Base-by-base conservation (phyloP, 108 stramenopile genomes). In the Aureococcus anophagefferens region DNA sequence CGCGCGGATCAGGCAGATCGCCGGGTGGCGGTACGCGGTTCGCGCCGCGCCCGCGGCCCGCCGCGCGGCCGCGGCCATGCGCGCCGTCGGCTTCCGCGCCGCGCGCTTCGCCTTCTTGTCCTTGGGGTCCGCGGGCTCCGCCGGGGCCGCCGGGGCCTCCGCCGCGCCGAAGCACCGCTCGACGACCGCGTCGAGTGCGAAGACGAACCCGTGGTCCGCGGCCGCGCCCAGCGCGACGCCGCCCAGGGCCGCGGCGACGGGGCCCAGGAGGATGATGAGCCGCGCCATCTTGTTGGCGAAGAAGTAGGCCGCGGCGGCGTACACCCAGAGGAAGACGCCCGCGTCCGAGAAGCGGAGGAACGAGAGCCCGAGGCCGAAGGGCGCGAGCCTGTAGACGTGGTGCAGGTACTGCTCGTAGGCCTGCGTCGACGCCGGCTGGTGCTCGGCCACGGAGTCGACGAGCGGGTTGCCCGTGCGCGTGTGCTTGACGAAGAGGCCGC, bases 331-430 rank as follows among this genome's bases (percentile, higher is more conserved):
- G 79, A 98, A 98, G 37, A 81, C 75, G 0, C 82, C 79, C 18
- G 87, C 81, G 76, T 97, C 96, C 29, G 86, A 83, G 76, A 94
- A 76, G 59, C 72, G 77, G 46, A 90, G 76, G 3, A 35, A 14
- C 1, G 30, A 28, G 59, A 89, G 72, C 71, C 94, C 83, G n/a
- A 96, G 63, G 68, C 98, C 98, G 29, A 95, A 79, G 28, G 98
- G 98, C 33, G 94, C 91, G 70, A 97, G 71, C 46, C 85, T 84
- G 73, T 93, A 94, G 34, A 95, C 80, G 81, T 93, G 83, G 81
- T 97, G 94, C 74, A 99, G 76, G 78, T 99, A 96, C 75, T 95
- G 96, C 83, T 89, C 96, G 77, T 96, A 99, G 34, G 98, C 94
- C 46, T 91, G 82, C 32, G 84, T 77, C 31, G 83, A 87, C 32